These are phyloP conservation scores for Endoconidiophora laricicola DNA, from an alignment of 2,329 filamentous ascomycete species.

Conservation along the genomic window DNA sequence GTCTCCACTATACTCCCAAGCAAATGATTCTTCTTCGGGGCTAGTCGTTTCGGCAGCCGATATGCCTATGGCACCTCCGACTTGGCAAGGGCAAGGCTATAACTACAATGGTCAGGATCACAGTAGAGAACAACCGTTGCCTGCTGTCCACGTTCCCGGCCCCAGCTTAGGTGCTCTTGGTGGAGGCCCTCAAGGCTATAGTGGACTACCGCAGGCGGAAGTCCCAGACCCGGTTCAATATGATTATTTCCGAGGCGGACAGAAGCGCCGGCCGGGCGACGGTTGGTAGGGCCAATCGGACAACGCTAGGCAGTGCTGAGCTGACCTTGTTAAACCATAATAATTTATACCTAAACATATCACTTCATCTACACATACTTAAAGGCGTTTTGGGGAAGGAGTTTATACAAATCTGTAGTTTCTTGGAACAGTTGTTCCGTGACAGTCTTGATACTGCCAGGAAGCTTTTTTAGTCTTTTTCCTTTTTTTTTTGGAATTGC, in stretches of 20 bases:
- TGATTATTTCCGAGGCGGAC: constrained; percentile 37
- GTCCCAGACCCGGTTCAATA: constrained; percentile 34
- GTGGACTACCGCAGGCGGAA: constrained; percentile 38
- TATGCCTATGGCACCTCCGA: constrained; percentile 28
- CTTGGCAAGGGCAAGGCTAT: constrained; percentile 20
- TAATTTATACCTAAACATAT: too few relatives aligned
- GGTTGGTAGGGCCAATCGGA: constrained; percentile 20
- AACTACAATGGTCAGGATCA: constrained; percentile 15
- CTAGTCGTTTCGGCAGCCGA: constrained; percentile 36
- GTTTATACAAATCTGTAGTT: too few relatives aligned
- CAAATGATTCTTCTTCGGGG: constrained; percentile 36
- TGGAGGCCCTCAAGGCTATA: constrained; percentile 43
- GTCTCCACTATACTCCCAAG: constrained; percentile 32
- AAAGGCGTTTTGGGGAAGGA: too few relatives aligned
- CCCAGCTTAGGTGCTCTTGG: constrained; percentile 35
- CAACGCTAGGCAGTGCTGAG: too few relatives aligned
- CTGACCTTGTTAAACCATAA: too few relatives aligned
- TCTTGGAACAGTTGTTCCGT: too few relatives aligned
- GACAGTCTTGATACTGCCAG: too few relatives aligned
- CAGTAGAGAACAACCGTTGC: constrained; percentile 7
- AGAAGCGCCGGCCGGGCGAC: constrained; percentile 22
- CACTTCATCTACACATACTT: too few relatives aligned
- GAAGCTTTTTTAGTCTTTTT: too few relatives aligned
- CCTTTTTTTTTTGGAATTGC: too few relatives aligned
- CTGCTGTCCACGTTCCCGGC: constrained; percentile 19